A percentile compares a stretch with the other conserved stretches of the same genome.
phyloP scores from a whole-genome alignment of 2,329 filamentous ascomycete genomes.

The Botrytis aclada region DNA sequence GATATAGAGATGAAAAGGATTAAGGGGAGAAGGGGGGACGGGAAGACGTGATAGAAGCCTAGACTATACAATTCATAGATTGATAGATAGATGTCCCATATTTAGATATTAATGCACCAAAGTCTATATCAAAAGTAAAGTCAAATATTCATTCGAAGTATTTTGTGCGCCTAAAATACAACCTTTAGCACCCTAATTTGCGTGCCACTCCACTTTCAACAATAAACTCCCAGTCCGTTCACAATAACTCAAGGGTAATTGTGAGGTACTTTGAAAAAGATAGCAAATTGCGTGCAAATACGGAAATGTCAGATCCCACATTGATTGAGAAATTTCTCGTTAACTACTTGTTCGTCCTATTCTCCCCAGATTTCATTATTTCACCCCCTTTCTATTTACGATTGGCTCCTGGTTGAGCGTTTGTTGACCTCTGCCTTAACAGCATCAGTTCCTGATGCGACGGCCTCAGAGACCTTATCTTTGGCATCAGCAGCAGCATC shows the following conservation, averaged over 20 bases:
- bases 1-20: neutral
- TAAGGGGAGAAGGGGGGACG: neutral
- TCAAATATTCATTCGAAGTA: slow-evolving; percentile 12
- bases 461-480: slow-evolving; percentile 64
- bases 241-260: neutral
- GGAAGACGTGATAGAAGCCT: neutral
- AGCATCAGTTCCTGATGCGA: slow-evolving; percentile 63
- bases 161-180: slow-evolving; percentile 23
- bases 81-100: neutral
- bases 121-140: neutral
- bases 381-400: slow-evolving; percentile 44
- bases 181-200: neutral
- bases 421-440: slow-evolving; percentile 56
- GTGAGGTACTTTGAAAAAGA: neutral
- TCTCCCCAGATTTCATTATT: slow-evolving; percentile 33
- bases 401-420: slow-evolving; percentile 35
- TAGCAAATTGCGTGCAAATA: slow-evolving; percentile 13
- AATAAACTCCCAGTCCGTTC: neutral
- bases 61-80: neutral
- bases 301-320: neutral
- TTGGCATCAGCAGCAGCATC: slow-evolving; percentile 73
- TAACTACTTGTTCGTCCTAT: neutral
- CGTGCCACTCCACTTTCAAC: slow-evolving; percentile 6
- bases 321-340: neutral
- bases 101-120: neutral